phyloP scores from a whole-genome alignment of 2,329 filamentous ascomycete genomes.

The Tolypocladium endophyticum region DNA sequence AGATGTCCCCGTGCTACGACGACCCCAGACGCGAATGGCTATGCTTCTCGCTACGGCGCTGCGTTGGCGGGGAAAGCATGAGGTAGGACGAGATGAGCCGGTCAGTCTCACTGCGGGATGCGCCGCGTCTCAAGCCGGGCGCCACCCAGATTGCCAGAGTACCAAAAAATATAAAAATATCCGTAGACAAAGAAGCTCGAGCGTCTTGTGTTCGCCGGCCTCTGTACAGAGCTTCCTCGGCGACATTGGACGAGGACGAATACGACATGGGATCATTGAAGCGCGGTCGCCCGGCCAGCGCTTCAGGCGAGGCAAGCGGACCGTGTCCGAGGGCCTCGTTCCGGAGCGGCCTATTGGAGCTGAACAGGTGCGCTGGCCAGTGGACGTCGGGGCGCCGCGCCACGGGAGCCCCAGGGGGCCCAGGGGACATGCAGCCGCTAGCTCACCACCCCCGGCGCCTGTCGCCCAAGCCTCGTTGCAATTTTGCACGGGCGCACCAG shows the following conservation, averaged over 20 bases:
- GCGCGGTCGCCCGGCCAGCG: not conserved
- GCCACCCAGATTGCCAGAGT: not conserved
- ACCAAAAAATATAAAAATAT: too few species aligned
- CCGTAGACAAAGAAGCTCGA: not conserved
- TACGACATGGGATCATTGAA: not conserved
- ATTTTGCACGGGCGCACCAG: not conserved
- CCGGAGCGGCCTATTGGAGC: not conserved
- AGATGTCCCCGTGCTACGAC: not conserved
- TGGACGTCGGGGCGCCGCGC: not conserved
- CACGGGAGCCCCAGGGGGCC: not conserved
- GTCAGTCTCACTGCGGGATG: not conserved
- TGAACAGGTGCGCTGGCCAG: not conserved
- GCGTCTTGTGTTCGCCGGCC: not conserved
- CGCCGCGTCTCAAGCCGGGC: not conserved
- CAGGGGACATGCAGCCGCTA: not conserved
- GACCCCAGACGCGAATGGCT: not conserved
- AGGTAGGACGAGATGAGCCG: not conserved
- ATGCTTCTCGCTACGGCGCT: not conserved
- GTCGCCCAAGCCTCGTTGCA: not conserved
- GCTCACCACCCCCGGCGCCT: not conserved
- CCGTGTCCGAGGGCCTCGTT: not conserved
- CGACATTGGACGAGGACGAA: not conserved
- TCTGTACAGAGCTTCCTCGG: not conserved
- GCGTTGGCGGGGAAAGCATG: not conserved
- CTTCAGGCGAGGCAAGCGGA: not conserved